Evolutionary conservation across 2,329 filamentous ascomycete genomes (phyloP).

Genomic region (Lecanosticta acicola): DNA sequence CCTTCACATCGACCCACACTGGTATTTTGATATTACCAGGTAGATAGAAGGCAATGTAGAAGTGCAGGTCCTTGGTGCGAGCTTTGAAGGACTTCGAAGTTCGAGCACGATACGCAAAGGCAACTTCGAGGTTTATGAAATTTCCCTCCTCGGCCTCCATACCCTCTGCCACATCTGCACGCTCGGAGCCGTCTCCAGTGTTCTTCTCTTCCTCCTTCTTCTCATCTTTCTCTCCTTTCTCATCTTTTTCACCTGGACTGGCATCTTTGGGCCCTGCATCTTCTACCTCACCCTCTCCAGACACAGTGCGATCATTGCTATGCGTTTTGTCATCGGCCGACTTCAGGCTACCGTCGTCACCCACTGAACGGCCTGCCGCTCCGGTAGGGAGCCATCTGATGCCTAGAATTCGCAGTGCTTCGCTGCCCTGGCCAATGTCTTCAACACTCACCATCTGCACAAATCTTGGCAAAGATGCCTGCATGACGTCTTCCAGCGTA

Average conservation of each 20-base stretch:
- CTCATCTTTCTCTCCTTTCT: conserved; percentile 13
- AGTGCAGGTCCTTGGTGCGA: conserved; percentile 66
- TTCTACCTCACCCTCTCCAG: conserved; percentile 39
- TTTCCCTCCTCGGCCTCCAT: conserved; percentile 74
- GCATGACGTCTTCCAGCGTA: conserved; percentile 74
- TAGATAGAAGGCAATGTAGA: conserved; percentile 65
- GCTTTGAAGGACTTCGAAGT: conserved; percentile 52
- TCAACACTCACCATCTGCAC: conserved; percentile 71
- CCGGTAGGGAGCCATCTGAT: conserved; percentile 67
- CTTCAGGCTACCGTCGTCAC: conserved; percentile 53
- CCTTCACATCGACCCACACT: conserved; percentile 70
- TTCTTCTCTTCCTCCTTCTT: conserved; percentile 8
- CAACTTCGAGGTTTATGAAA: conserved; percentile 71
- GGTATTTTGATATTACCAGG: conserved; percentile 49
- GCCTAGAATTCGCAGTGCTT: conserved; percentile 64
- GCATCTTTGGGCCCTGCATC: conserved; percentile 36
- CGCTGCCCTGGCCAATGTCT: conserved; percentile 69
- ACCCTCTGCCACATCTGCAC: conserved; percentile 45
- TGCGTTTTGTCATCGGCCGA: conserved; percentile 41
- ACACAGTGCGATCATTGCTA: conserved; percentile 48
- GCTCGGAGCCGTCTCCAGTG: conserved; percentile 21
- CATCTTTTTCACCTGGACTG: conserved; percentile 26
- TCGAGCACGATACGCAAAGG: conserved; percentile 65
- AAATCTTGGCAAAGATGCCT: conserved; percentile 63
- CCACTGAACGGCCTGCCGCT: conserved; percentile 59